Conservation (phyloP, 2,329 filamentous ascomycete species). For the Talaromyces sp. region DNA sequence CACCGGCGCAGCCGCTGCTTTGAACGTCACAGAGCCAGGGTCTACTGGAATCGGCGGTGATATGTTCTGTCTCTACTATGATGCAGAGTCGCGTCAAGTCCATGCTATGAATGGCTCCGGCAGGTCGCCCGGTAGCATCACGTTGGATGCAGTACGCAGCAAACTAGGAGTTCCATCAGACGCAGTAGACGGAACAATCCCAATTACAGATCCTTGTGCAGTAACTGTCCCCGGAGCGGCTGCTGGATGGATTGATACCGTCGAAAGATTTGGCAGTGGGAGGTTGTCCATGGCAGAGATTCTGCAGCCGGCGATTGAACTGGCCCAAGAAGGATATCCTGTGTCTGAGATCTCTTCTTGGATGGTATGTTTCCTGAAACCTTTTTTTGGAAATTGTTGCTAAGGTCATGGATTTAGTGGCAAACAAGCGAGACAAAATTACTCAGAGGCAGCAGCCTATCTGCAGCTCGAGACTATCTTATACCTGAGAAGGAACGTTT, state of each 20-base stretch:
- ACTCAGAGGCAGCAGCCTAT: constrained; percentile 67
- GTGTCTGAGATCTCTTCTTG: constrained; percentile 71
- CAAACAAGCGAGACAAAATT: constrained; percentile 57
- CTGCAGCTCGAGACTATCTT: constrained; percentile 72
- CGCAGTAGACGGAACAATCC: constrained; percentile 47
- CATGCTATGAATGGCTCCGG: constrained; percentile 89
- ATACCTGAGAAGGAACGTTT: constrained; percentile 67
- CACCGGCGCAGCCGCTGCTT: constrained; percentile 61
- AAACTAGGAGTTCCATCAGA: constrained; percentile 60
- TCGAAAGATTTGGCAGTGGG: constrained; percentile 84
- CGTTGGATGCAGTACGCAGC: constrained; percentile 63
- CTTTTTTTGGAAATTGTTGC: not conserved
- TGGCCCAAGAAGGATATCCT: constrained; percentile 84
- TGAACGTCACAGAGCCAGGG: constrained; percentile 89
- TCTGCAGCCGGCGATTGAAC: constrained; percentile 72
- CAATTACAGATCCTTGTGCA: constrained; percentile 69
- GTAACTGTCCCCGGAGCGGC: constrained; percentile 86
- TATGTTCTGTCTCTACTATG: constrained; percentile 92
- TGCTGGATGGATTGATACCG: constrained; percentile 86
- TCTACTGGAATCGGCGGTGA: constrained; percentile 95
- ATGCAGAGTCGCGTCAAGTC: constrained; percentile 74
- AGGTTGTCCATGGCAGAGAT: constrained; percentile 72
- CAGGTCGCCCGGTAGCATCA: constrained; percentile 63
- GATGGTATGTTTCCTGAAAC: constrained; percentile 50
- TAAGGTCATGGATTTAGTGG: constrained; percentile 56